A percentile compares a stretch with the other conserved stretches of the same genome.
phyloP scores from a whole-genome alignment of 768 basidiomycete genomes.

The Lanmaoa pseudosensibilis region DNA sequence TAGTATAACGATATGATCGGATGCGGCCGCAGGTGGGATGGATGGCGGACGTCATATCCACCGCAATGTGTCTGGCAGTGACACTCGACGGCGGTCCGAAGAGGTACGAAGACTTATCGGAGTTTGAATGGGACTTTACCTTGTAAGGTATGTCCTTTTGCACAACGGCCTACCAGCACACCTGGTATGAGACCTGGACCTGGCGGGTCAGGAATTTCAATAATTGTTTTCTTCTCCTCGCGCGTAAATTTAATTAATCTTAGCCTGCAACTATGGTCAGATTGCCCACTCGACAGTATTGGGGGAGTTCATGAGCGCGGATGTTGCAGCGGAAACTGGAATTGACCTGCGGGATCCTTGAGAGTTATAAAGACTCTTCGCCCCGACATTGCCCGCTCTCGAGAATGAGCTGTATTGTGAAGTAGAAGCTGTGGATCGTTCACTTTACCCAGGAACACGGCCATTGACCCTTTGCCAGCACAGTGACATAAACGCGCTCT shows the following conservation, averaged over 20 bases:
- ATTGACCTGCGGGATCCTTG: conserved; percentile 1
- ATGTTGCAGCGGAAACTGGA: not conserved
- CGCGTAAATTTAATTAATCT: too few species aligned
- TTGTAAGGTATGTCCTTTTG: too few species aligned
- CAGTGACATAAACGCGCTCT: not conserved
- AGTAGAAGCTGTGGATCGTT: conserved; percentile 6
- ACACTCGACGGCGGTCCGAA: not conserved
- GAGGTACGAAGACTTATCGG: too few species aligned
- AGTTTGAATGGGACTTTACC: too few species aligned
- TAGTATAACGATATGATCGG: conserved; percentile 1
- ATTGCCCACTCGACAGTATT: not conserved
- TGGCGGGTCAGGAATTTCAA: too few species aligned
- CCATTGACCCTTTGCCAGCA: not conserved
- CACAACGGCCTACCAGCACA: too few species aligned
- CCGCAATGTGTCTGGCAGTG: conserved; percentile 1
- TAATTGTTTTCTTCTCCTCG: too few species aligned
- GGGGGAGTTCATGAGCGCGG: not conserved
- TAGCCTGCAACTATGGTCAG: too few species aligned
- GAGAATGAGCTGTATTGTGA: not conserved
- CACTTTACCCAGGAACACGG: conserved; percentile 2
- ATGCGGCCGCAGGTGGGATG: not conserved
- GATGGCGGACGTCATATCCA: conserved; percentile 1
- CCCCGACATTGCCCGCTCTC: conserved; percentile 5
- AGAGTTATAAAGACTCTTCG: not conserved
- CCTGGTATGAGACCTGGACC: too few species aligned